Conservation (phyloP, 805 yeast species). For the Myxozyma sirexii region DNA sequence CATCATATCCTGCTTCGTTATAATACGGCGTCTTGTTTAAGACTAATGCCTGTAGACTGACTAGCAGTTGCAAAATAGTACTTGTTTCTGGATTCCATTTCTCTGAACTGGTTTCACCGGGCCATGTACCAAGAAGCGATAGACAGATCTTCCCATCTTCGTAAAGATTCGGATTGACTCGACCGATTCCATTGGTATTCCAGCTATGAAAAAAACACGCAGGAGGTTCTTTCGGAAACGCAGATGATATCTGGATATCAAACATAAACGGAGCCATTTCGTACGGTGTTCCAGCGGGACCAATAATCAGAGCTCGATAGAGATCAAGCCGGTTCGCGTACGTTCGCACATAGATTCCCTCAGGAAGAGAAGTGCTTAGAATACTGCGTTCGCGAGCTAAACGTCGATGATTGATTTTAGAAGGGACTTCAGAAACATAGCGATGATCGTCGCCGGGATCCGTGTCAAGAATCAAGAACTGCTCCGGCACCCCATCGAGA, state of each 20-base stretch:
- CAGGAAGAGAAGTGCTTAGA: conserved; percentile 28
- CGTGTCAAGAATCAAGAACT: conserved; percentile 24
- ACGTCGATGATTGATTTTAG: conserved; percentile 25
- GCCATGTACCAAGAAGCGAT: conserved; percentile 35
- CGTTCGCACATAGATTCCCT: conserved; percentile 31
- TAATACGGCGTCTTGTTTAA: conserved; percentile 31
- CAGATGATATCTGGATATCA: conserved; percentile 22
- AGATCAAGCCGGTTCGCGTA: conserved; percentile 29
- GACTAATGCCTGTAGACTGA: conserved; percentile 30
- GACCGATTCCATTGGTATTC: conserved; percentile 35
- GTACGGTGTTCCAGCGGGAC: conserved; percentile 31
- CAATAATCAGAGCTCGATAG: conserved; percentile 28
- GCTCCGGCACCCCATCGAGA: conserved; percentile 5
- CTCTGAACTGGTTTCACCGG: conserved; percentile 28
- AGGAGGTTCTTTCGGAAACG: conserved; percentile 29
- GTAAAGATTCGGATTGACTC: conserved; percentile 33
- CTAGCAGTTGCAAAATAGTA: conserved; percentile 30
- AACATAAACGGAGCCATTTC: conserved; percentile 34
- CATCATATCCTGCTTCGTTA: conserved; percentile 34
- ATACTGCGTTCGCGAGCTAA: conserved; percentile 28
- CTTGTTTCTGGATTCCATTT: conserved; percentile 29
- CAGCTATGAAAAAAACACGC: conserved; percentile 31
- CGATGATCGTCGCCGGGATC: conserved; percentile 20
- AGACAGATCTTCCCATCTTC: conserved; percentile 34
- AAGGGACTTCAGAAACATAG: conserved; percentile 1